These are phyloP conservation scores for Mycena venus DNA, from an alignment of 768 basidiomycete genomes.

Conservation along the genomic window DNA sequence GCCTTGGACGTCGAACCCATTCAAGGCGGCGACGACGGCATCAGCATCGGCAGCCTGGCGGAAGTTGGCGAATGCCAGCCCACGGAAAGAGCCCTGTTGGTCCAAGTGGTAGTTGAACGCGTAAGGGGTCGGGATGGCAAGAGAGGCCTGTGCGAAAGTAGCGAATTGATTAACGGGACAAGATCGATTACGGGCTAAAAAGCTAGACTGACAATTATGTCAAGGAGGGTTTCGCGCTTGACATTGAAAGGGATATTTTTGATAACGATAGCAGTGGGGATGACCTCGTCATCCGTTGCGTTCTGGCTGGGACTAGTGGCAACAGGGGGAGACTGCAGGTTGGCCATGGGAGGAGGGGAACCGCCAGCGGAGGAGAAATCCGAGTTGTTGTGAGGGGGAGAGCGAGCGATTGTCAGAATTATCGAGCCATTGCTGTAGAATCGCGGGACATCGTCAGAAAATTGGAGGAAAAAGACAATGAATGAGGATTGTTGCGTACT, in stretches of 20 bases:
- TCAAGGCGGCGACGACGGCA: constrained; percentile 94
- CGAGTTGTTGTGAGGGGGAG: constrained; percentile 88
- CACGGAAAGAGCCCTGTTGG: constrained; percentile 95
- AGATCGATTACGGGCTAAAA: constrained; percentile 22
- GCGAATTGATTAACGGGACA: constrained; percentile 30
- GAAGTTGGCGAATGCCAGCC: constrained; percentile 98
- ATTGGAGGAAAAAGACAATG: constrained; percentile 33
- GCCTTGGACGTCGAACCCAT: constrained; percentile 96
- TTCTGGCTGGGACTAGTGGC: constrained; percentile 66
- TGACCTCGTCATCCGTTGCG: constrained; percentile 91
- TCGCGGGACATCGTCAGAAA: constrained; percentile 39
- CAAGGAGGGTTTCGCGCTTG: constrained; percentile 94
- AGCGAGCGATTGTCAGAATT: constrained; percentile 85
- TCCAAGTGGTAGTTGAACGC: constrained; percentile 99
- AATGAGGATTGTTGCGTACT: constrained; percentile 70
- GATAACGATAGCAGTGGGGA: constrained; percentile 99
- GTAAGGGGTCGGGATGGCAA: constrained; percentile 96
- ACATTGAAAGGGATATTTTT: constrained; percentile 99
- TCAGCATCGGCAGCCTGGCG: constrained; percentile 92
- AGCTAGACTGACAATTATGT: constrained; percentile 86
- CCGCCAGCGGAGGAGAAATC: constrained; percentile 91
- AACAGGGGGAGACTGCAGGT: constrained; percentile 52
- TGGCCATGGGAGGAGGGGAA: constrained; percentile 73
- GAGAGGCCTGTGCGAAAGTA: constrained; percentile 74
- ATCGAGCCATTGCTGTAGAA: constrained; percentile 87